phyloP scores from a whole-genome alignment of 768 basidiomycete genomes.

The Podaxis sp. region DNA sequence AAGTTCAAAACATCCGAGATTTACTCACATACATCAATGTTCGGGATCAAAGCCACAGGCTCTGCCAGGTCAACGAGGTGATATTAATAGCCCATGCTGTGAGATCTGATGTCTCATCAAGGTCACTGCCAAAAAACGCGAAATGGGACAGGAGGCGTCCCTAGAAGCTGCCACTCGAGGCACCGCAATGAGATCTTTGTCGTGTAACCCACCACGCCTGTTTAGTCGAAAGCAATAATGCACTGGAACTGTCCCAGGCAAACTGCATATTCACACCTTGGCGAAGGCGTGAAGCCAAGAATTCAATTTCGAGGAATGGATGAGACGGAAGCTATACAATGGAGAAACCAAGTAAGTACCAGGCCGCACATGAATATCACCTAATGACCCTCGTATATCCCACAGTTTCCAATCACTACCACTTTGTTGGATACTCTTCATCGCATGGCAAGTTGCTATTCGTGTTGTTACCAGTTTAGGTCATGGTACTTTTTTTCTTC shows the following conservation, averaged over 20 bases:
- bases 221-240: no score
- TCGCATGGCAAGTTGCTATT: conserved; percentile 19
- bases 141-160: neutral
- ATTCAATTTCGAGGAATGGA: neutral
- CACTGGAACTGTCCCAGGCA: no score
- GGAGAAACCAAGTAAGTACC: neutral
- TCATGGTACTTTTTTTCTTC: conserved; percentile 14
- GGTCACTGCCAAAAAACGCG: neutral
- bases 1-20: neutral
- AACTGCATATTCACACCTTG: neutral
- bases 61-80: neutral
- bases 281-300: neutral
- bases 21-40: neutral
- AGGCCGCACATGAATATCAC: neutral
- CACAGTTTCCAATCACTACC: neutral
- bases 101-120: neutral
- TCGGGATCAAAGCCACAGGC: neutral
- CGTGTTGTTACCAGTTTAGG: conserved; percentile 17
- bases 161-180: neutral
- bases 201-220: neutral
- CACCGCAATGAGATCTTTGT: neutral
- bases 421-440: neutral
- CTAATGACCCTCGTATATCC: neutral
- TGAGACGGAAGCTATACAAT: neutral
- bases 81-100: neutral